These are phyloP conservation scores for Geranium rotundifolium DNA, from an alignment of 345 rosid genomes.

Conservation along the genomic window DNA sequence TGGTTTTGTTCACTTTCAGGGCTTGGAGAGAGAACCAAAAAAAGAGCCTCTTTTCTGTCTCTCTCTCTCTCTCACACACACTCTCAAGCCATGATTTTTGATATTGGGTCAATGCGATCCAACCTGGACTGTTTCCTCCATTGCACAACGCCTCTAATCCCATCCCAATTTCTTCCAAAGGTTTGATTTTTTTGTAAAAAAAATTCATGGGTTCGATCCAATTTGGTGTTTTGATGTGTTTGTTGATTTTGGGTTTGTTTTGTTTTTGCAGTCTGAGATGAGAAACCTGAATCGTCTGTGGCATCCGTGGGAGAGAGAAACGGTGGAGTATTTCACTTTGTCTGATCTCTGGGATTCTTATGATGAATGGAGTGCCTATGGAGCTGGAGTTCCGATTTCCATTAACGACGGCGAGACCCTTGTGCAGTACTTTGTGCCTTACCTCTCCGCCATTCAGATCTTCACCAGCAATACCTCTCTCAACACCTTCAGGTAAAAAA, in stretches of 20 bases:
- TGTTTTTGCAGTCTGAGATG: conserved; percentile 53
- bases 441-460: conserved; percentile 92
- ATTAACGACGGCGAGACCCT: conserved; percentile 60
- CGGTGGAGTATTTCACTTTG: conserved; percentile 71
- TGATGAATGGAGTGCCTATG: conserved; percentile 99
- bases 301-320: conserved; percentile 93
- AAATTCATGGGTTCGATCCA: background rate
- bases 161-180: conserved; percentile 81
- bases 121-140: conserved; percentile 79
- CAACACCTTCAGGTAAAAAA: conserved; percentile 54
- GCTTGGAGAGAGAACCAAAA: conserved; percentile 16
- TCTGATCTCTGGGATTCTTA: conserved; percentile 79
- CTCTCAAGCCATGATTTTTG: conserved; percentile 44
- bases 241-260: background rate
- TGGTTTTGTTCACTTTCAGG: conserved; percentile 15
- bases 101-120: conserved; percentile 54
- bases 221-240: background rate
- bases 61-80: conserved; percentile 1
- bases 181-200: conserved; percentile 19
- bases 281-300: conserved; percentile 75
- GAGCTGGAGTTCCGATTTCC: conserved; percentile 87
- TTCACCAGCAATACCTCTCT: conserved; percentile 66
- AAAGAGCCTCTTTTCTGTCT: conserved; percentile 9
- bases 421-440: conserved; percentile 94
- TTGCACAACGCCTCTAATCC: conserved; percentile 67